These are phyloP conservation scores for Letharia lupina DNA, from an alignment of 495 filamentous ascomycete species.

Conservation along the genomic window DNA sequence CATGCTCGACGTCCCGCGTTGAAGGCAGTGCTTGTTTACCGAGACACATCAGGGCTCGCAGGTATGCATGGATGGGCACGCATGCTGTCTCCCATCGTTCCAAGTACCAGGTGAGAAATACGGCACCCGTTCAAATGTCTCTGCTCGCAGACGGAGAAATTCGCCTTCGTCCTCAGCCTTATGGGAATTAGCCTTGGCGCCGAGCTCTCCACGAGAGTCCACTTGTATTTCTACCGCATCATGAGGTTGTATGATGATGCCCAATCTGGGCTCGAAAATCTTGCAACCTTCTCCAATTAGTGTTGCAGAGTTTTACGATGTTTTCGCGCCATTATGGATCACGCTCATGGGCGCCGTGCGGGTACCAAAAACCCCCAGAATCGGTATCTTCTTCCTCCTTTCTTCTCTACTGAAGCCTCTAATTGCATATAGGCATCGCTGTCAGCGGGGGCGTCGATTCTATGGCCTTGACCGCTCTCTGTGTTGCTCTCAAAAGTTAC, in stretches of 20 bases:
- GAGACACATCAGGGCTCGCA: background rate
- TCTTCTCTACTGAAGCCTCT: conserved; percentile 1
- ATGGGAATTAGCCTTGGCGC: background rate
- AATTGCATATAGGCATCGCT: conserved; percentile 55
- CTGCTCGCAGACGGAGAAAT: background rate
- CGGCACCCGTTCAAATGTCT: background rate
- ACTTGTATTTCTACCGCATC: background rate
- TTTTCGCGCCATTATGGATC: background rate
- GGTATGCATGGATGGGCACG: background rate
- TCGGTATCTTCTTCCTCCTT: conserved; percentile 1
- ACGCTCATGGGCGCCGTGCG: too few relatives aligned
- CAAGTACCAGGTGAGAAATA: background rate
- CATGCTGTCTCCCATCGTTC: background rate
- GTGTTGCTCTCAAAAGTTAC: conserved; percentile 36
- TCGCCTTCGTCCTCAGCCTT: background rate
- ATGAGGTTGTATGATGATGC: background rate
- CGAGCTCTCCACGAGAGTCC: background rate
- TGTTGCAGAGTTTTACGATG: conserved; percentile 5
- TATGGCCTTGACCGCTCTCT: conserved; percentile 84
- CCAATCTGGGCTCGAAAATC: background rate
- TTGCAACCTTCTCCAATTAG: background rate
- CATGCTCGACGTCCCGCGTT: background rate
- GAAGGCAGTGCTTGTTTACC: background rate
- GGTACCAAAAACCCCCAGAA: background rate
- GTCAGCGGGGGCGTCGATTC: conserved; percentile 93